A percentile compares a stretch with the other conserved stretches of the same genome.
Conservation (phyloP, 2,329 filamentous ascomycete species). For the Sphaerostilbella broomeana region DNA sequence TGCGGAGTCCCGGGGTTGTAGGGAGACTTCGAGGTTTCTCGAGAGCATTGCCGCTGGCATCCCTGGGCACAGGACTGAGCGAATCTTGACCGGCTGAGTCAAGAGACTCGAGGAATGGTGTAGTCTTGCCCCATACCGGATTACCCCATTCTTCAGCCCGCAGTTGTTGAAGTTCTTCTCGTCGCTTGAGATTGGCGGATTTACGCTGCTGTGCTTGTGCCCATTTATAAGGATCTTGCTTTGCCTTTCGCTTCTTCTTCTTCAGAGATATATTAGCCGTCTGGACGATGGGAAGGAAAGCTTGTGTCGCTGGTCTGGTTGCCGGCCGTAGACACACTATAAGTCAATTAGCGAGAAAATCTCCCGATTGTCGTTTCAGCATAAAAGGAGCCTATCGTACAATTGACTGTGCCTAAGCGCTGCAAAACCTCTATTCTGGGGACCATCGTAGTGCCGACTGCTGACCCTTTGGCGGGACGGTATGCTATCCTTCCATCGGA, state of each 20-base stretch:
- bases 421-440: slow-evolving; percentile 57
- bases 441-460: slow-evolving; percentile 48
- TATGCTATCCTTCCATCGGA: slow-evolving; percentile 7
- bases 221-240: slow-evolving; percentile 75
- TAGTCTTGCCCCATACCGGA: slow-evolving; percentile 70
- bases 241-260: slow-evolving; percentile 58
- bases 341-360: slow-evolving; percentile 14
- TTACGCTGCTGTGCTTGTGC: slow-evolving; percentile 79
- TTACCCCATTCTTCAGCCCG: slow-evolving; percentile 64
- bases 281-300: slow-evolving; percentile 54
- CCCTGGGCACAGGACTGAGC: slow-evolving; percentile 29
- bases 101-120: slow-evolving; percentile 78
- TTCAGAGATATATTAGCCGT: slow-evolving; percentile 56
- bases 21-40: slow-evolving; percentile 37
- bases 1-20: slow-evolving; percentile 53
- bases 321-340: slow-evolving; percentile 56
- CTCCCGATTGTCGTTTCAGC: background rate
- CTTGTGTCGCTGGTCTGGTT: slow-evolving; percentile 38
- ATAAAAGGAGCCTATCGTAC: slow-evolving; percentile 39
- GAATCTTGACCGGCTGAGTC: slow-evolving; percentile 53
- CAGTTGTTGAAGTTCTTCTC: slow-evolving; percentile 58
- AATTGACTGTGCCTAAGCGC: slow-evolving; percentile 52
- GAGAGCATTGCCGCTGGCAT: slow-evolving; percentile 36
- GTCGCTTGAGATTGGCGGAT: slow-evolving; percentile 72
- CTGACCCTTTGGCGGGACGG: slow-evolving; percentile 2